These are phyloP conservation scores for Physcomitrellopsis africana DNA, from an alignment of 225 moss, liverwort and hornwort genomes.

Conservation along the genomic window DNA sequence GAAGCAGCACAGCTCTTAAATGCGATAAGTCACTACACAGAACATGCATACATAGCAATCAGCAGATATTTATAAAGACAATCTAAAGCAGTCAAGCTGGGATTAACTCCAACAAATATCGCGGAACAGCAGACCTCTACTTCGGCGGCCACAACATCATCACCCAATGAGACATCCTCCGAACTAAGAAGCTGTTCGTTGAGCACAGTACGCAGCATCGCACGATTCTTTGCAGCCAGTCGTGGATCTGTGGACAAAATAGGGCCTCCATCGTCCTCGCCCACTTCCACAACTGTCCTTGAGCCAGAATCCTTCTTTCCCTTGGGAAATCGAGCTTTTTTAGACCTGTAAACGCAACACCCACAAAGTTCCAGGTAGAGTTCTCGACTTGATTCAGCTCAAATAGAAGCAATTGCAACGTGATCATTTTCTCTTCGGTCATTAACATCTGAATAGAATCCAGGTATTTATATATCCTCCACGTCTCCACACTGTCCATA, in stretches of 20 bases:
- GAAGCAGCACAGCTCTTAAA: slow-evolving; percentile 4
- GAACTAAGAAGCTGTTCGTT: slow-evolving; percentile 69
- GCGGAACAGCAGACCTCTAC: slow-evolving; percentile 56
- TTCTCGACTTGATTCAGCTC: slow-evolving; percentile 1
- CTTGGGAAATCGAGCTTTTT: slow-evolving; percentile 86
- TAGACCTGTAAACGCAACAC: slow-evolving; percentile 46
- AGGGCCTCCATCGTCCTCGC: slow-evolving; percentile 79
- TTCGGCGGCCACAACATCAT: slow-evolving; percentile 73
- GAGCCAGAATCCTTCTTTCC: slow-evolving; percentile 69
- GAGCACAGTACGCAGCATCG: slow-evolving; percentile 64
- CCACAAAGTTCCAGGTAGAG: background rate
- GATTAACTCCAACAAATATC: background rate
- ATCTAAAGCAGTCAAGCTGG: background rate
- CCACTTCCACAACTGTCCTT: slow-evolving; percentile 32
- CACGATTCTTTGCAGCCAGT: slow-evolving; percentile 90
- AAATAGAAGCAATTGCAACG: background rate
- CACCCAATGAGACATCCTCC: slow-evolving; percentile 66
- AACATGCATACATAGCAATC: slow-evolving; percentile 13
- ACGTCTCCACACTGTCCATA: background rate
- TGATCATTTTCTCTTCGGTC: slow-evolving; percentile 5
- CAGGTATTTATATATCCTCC: background rate
- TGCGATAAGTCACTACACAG: slow-evolving; percentile 5
- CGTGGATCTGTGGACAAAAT: slow-evolving; percentile 81
- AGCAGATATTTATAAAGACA: background rate
- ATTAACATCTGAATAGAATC: background rate